Base-by-base conservation (phyloP, 805 yeast species). In the Saccharomyces eubayanus region DNA sequence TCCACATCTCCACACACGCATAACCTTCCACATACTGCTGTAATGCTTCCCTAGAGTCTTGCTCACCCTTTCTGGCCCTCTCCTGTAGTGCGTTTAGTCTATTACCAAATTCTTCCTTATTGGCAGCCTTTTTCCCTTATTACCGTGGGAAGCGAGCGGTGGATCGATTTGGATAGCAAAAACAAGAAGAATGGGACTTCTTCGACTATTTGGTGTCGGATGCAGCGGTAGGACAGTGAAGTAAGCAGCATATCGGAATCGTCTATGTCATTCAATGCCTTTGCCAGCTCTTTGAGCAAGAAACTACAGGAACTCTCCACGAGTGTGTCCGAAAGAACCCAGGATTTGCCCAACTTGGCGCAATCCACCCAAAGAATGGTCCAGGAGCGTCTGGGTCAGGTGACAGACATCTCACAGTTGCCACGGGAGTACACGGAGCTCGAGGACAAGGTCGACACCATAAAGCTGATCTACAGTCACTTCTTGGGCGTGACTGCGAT, bases 371-470 rank as follows among this genome's bases (percentile, higher is more conserved):
- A 84, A 49, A 82, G 94, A 57, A 68, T 85, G 67, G 81, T 89
- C 47, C 92, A 87, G 70, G 96, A 89, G 70, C 80, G 74, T 61
- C 78, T 89, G 28, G 95, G 95, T 49, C 81, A 84, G 60, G 87
- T 84, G 41, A 89, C 85, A 51, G 96, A 89, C 65, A 85, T 87
- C 63, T 85, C 92, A 53, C 91, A 88, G 66, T 77, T 89, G 59
- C 96, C 96, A 31, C 82, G 83, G 54, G 96, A 89, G 68, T 89
- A 87, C 68, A 72, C 84, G 51, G 84, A 82, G 55, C 78, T 88
- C 59, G 96, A 89, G 71, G 74, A 77, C 57, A 83, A 81, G 63
- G 81, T 87, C 55, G 96, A 88, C 62, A 79, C 86, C 55, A 77
- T 88, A 69, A 83, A 85, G 72, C 72, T 77, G 49, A 83, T 87